Base-by-base conservation (phyloP, 2,329 filamentous ascomycete genomes). In the Fusarium marasasianum region DNA sequence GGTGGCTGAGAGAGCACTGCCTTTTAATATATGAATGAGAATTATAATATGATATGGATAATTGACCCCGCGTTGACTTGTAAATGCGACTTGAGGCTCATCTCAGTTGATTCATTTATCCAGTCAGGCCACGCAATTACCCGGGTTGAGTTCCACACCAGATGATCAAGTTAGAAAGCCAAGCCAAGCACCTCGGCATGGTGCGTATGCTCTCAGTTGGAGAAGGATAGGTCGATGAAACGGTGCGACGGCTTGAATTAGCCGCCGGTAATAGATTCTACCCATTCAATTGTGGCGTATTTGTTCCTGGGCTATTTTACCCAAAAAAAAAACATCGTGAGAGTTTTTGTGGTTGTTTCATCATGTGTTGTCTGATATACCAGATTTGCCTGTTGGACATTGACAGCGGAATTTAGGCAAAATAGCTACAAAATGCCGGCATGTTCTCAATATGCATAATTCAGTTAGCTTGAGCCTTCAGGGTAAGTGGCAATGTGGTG, bases 31-130 rank as follows among this genome's bases (percentile, higher is more conserved):
- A 24, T 55, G 24, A 41, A 41, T 24, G 44, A 66, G 40, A 71
- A 53, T 58, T 22, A n/a, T 31, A 43, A 26, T 33, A 54, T 66
- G 35, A 54, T 33, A 65, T 65, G 59, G 44, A 57, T 66, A 57
- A 61, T 63, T 69, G 53, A 71, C 75, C 75, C 76, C 74, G 69
- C 66, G 61, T 65, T 55, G 45, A 56, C 54, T 53, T 66, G 72
- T 67, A 41, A 61, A 58, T 61, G 50, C 37, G 47, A 66, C 56
- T 57, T 67, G 50, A 74, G 69, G 72, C 61, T 73, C 58, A 63
- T 54, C 51, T 53, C 56, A 33, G 38, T 60, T 50, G 47, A 71
- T 60, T 53, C 55, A 73, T 78, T 78, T 77, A 78, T 66, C 76
- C 76, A 77, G 69, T 58, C 53, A 62, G 51, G 41, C 59, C 41